These are phyloP conservation scores for Phaeoacremonium minimum DNA, from an alignment of 2,329 filamentous ascomycete genomes.

Conservation along the genomic window DNA sequence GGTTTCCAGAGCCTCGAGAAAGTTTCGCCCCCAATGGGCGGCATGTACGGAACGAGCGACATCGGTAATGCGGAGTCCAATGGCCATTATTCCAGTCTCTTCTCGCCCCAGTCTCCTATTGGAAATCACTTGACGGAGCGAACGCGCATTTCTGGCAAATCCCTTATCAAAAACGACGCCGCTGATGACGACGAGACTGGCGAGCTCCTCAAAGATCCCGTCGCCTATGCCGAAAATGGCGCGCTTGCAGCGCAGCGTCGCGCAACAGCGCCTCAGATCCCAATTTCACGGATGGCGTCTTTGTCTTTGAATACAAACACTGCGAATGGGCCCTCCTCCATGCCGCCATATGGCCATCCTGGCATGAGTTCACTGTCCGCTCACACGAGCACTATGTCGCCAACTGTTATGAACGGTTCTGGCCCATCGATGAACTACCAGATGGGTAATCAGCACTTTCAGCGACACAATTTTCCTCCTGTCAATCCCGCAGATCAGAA, in stretches of 20 bases:
- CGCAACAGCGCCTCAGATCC: constrained; percentile 68
- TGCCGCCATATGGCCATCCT: constrained; percentile 39
- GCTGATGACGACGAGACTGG: constrained; percentile 68
- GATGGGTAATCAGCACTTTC: constrained; percentile 49
- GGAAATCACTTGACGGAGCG: constrained; percentile 64
- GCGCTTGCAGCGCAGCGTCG: constrained; percentile 50
- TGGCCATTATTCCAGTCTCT: constrained; percentile 57
- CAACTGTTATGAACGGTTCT: constrained; percentile 42
- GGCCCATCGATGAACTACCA: constrained; percentile 43
- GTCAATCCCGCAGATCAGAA: constrained; percentile 95
- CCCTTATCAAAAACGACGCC: constrained; percentile 65
- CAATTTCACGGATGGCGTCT: constrained; percentile 62
- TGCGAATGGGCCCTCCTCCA: constrained; percentile 47
- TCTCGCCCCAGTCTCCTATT: constrained; percentile 70
- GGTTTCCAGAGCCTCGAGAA: constrained; percentile 59
- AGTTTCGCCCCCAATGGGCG: constrained; percentile 56
- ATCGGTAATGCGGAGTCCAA: constrained; percentile 53
- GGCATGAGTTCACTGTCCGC: constrained; percentile 31
- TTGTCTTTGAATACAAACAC: constrained; percentile 68
- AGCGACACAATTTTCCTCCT: constrained; percentile 69
- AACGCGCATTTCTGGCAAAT: constrained; percentile 60
- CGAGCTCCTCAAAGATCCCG: constrained; percentile 66
- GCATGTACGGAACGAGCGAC: constrained; percentile 50
- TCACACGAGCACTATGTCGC: constrained; percentile 48
- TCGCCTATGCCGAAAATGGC: constrained; percentile 71